These are phyloP conservation scores for Tetratostichococcus sp. DNA, from an alignment of 139 green algal genomes.

Conservation along the genomic window DNA sequence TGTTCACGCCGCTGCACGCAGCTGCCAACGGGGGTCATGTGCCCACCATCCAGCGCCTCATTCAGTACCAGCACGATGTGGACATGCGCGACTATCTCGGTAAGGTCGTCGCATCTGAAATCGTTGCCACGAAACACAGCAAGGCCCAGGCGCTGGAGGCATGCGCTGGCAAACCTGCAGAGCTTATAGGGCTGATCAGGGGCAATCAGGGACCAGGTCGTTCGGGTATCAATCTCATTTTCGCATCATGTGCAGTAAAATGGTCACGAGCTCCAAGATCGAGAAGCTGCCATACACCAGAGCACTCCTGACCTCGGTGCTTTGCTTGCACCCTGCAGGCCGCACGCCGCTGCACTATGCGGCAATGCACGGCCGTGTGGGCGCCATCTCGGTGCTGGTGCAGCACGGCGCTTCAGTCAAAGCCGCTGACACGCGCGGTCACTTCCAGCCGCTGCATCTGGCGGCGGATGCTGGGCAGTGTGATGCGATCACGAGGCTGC, in stretches of 20 bases:
- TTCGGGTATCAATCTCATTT: no score
- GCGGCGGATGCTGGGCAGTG: constrained; percentile 56
- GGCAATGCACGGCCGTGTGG: constrained; percentile 44
- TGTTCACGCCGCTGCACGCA: constrained; percentile 56
- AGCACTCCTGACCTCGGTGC: no score
- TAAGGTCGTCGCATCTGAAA: not conserved
- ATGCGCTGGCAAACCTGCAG: no score
- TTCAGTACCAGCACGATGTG: constrained; percentile 35
- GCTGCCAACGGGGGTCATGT: constrained; percentile 52
- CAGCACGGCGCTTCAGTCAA: constrained; percentile 32
- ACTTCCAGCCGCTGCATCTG: constrained; percentile 52
- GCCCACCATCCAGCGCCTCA: constrained; percentile 36
- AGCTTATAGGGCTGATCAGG: no score
- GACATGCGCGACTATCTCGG: constrained; percentile 47
- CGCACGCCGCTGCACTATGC: constrained; percentile 60
- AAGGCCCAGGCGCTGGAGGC: no score
- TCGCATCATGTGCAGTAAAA: no score
- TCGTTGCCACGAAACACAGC: no score
- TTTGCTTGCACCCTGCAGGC: constrained; percentile 2
- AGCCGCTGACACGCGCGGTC: constrained; percentile 28
- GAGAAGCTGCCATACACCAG: no score
- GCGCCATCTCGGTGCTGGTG: constrained; percentile 39
- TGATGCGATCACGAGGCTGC: constrained; percentile 31
- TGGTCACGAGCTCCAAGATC: no score
- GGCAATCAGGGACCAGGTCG: no score